phyloP scores from a whole-genome alignment of 2,329 filamentous ascomycete genomes.

The Arachnopeziza araneosa region DNA sequence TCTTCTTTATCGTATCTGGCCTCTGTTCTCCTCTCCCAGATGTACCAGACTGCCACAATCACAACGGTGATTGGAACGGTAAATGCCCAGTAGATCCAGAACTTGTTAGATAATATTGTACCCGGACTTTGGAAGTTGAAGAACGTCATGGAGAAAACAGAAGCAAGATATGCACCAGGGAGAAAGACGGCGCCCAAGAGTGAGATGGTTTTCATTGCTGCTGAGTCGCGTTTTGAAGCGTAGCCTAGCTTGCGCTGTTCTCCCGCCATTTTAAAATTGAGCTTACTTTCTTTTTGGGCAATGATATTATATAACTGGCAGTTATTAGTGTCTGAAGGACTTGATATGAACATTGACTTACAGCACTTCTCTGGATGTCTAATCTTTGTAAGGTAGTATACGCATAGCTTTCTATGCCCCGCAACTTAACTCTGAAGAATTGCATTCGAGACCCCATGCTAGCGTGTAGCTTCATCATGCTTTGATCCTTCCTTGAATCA shows the following conservation, averaged over 20 bases:
- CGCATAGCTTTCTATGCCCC: conserved; percentile 57
- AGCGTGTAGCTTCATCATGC: conserved; percentile 42
- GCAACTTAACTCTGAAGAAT: conserved; percentile 57
- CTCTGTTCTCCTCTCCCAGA: conserved; percentile 30
- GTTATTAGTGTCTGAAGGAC: background rate
- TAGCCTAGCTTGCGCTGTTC: conserved; percentile 37
- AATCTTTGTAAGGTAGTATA: conserved; percentile 55
- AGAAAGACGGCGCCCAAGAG: conserved; percentile 58
- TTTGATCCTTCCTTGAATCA: conserved; percentile 14
- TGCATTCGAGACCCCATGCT: conserved; percentile 50
- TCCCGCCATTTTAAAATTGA: conserved; percentile 52
- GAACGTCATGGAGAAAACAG: conserved; percentile 61
- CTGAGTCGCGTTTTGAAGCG: conserved; percentile 36
- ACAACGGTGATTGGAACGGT: conserved; percentile 51
- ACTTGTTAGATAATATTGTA: conserved; percentile 37
- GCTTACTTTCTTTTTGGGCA: conserved; percentile 56
- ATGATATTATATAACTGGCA: conserved; percentile 59
- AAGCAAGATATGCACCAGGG: conserved; percentile 56
- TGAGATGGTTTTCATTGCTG: conserved; percentile 60
- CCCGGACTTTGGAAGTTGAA: conserved; percentile 48
- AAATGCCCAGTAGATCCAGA: conserved; percentile 61
- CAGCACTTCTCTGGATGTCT: conserved; percentile 56
- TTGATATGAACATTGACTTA: conserved; percentile 31
- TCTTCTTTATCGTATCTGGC: conserved; percentile 22
- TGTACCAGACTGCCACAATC: conserved; percentile 50